phyloP scores from a whole-genome alignment of 2,329 filamentous ascomycete species.

The Cercospora sp. region DNA sequence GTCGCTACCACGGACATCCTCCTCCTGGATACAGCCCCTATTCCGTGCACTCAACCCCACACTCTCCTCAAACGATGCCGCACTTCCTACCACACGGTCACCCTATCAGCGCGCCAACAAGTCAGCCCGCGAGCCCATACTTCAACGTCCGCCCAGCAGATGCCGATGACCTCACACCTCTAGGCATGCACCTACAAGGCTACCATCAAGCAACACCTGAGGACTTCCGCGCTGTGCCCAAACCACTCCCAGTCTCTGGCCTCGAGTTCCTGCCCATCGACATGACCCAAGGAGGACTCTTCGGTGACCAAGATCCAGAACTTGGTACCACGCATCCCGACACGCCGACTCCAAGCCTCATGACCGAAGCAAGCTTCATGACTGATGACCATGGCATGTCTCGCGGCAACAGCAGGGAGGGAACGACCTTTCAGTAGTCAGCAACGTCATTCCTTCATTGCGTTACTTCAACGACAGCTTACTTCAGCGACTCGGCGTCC shows the following conservation, averaged over 20 bases:
- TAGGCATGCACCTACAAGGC: background rate
- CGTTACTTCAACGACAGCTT: too few relatives aligned
- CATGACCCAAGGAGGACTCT: slow-evolving; percentile 18
- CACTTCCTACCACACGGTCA: slow-evolving; percentile 2
- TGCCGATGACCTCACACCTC: slow-evolving; percentile 7
- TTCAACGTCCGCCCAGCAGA: slow-evolving; percentile 16
- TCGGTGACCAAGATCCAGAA: slow-evolving; percentile 26
- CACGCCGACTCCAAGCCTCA: slow-evolving; percentile 35
- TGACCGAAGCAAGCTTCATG: slow-evolving; percentile 35
- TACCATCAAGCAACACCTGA: slow-evolving; percentile 13
- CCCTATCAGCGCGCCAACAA: slow-evolving; percentile 10
- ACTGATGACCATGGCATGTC: slow-evolving; percentile 28
- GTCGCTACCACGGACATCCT: slow-evolving; percentile 10
- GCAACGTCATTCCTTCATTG: too few relatives aligned
- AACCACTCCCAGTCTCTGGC: slow-evolving; percentile 8
- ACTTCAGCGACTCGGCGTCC: too few relatives aligned
- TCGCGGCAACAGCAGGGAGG: slow-evolving; percentile 25
- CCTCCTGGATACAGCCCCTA: slow-evolving; percentile 21
- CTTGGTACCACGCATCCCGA: slow-evolving; percentile 28
- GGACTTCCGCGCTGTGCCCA: slow-evolving; percentile 14
- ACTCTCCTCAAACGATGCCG: slow-evolving; percentile 9
- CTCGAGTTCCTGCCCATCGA: slow-evolving; percentile 24
- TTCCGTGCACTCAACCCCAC: slow-evolving; percentile 14
- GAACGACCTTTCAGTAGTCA: slow-evolving; percentile 22
- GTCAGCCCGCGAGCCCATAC: slow-evolving; percentile 17